These are phyloP conservation scores for Melanomma pulvis-pyrius DNA, from an alignment of 495 filamentous ascomycete genomes.

Conservation along the genomic window DNA sequence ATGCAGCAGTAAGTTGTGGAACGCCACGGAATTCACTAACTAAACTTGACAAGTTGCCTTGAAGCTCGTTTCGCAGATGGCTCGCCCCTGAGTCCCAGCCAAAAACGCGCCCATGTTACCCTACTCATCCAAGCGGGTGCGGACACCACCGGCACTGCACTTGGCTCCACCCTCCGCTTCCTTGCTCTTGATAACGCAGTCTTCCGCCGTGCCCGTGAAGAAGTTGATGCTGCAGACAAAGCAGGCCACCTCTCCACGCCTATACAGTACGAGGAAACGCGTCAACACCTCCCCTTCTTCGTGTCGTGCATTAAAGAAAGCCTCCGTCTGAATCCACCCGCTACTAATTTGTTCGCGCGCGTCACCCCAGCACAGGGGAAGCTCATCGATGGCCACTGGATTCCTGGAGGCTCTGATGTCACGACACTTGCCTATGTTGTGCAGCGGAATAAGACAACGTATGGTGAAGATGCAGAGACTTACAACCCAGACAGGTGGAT, in stretches of 20 bases:
- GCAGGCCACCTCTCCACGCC: constrained; percentile 46
- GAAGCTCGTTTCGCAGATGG: constrained; percentile 20
- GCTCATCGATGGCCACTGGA: constrained; percentile 52
- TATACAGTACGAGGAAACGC: constrained; percentile 45
- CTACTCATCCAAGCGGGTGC: constrained; percentile 54
- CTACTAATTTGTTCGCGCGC: constrained; percentile 56
- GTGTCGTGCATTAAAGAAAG: constrained; percentile 68
- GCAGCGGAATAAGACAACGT: constrained; percentile 57
- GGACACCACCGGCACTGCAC: constrained; percentile 63
- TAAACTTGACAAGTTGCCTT: constrained; percentile 6
- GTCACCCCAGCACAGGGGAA: constrained; percentile 58
- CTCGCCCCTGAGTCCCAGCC: constrained; percentile 6
- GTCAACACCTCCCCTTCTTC: constrained; percentile 57
- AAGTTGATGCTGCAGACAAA: constrained; percentile 51
- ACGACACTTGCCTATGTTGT: constrained; percentile 60
- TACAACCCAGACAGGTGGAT: constrained; percentile 71
- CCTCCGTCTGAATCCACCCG: constrained; percentile 60
- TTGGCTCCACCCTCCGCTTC: constrained; percentile 60
- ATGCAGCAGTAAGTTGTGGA: constrained; percentile 24
- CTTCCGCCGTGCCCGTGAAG: constrained; percentile 49
- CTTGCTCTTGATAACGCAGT: constrained; percentile 51
- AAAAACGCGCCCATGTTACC: constrained; percentile 28
- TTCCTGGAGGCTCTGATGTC: constrained; percentile 56
- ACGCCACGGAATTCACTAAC: neutral
- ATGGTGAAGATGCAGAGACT: constrained; percentile 63